Percentiles rank a stretch among this genome's conserved stretches.
phyloP scores from a whole-genome alignment of 148 eudicot genomes.

The Chenopodium formosanum region DNA sequence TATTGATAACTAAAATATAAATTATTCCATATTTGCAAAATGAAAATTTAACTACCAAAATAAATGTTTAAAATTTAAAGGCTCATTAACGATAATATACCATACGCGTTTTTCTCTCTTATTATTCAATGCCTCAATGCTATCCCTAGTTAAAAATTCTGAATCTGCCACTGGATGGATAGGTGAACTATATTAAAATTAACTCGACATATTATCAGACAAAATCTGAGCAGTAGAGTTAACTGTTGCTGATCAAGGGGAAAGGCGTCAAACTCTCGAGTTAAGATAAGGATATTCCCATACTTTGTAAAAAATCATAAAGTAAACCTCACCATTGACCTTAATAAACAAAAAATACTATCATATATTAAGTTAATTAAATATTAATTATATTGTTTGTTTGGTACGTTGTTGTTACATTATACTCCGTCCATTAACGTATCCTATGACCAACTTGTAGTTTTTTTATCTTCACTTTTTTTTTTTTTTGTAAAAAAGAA shows the following conservation, averaged over 20 bases:
- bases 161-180: too few species aligned
- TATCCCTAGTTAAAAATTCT: too few species aligned
- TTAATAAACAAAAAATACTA: background rate
- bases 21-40: too few species aligned
- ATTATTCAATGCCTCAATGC: too few species aligned
- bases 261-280: slow-evolving; percentile 7
- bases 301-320: background rate
- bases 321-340: background rate
- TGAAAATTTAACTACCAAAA: too few species aligned
- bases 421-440: background rate
- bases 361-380: background rate
- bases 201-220: background rate
- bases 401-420: background rate
- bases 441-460: background rate
- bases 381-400: background rate
- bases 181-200: background rate
- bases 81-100: too few species aligned
- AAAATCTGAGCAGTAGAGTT: background rate
- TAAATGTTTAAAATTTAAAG: too few species aligned
- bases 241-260: slow-evolving; percentile 4
- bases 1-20: too few species aligned
- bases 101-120: too few species aligned
- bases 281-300: background rate
- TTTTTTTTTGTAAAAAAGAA: too few species aligned
- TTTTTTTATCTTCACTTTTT: background rate